phyloP scores from a whole-genome alignment of 2,329 filamentous ascomycete species.

The Aureobasidium vineae region DNA sequence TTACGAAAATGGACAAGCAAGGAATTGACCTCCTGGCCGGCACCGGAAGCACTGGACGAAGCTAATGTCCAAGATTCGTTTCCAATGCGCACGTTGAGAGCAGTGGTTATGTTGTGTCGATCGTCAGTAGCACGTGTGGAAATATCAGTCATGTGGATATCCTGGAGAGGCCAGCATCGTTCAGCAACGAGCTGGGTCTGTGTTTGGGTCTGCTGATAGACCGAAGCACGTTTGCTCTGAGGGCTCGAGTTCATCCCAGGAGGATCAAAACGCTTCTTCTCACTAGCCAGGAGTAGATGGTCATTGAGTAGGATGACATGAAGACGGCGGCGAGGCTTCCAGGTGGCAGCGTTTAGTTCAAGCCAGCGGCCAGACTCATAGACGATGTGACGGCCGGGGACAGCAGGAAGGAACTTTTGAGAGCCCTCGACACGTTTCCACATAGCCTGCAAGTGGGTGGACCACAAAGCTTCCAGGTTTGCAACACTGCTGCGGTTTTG shows the following conservation, averaged over 20 bases:
- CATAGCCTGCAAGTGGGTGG: slow-evolving; percentile 68
- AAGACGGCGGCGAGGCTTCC: slow-evolving; percentile 86
- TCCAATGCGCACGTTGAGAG: slow-evolving; percentile 86
- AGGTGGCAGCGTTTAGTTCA: slow-evolving; percentile 94
- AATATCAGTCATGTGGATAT: slow-evolving; percentile 90
- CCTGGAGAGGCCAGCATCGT: slow-evolving; percentile 87
- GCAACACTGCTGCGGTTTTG: slow-evolving; percentile 85
- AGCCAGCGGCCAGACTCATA: slow-evolving; percentile 93
- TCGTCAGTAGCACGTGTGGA: slow-evolving; percentile 49
- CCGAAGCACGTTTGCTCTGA: slow-evolving; percentile 35
- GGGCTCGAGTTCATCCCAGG: slow-evolving; percentile 30
- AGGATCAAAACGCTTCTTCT: slow-evolving; percentile 79
- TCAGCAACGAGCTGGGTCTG: slow-evolving; percentile 78
- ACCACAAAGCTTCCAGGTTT: slow-evolving; percentile 68
- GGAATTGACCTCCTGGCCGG: slow-evolving; percentile 69
- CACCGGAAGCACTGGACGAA: slow-evolving; percentile 65
- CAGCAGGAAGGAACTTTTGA: slow-evolving; percentile 91
- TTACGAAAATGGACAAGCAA: slow-evolving; percentile 89
- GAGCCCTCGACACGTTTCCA: slow-evolving; percentile 98
- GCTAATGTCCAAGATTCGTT: slow-evolving; percentile 93
- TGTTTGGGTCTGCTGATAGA: slow-evolving; percentile 38
- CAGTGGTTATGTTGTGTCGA: slow-evolving; percentile 64
- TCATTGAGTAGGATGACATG: slow-evolving; percentile 93
- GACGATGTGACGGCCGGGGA: slow-evolving; percentile 87
- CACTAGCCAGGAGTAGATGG: slow-evolving; percentile 86